Conservation (phyloP, 148 eudicot species). For the Spergularia marina region DNA sequence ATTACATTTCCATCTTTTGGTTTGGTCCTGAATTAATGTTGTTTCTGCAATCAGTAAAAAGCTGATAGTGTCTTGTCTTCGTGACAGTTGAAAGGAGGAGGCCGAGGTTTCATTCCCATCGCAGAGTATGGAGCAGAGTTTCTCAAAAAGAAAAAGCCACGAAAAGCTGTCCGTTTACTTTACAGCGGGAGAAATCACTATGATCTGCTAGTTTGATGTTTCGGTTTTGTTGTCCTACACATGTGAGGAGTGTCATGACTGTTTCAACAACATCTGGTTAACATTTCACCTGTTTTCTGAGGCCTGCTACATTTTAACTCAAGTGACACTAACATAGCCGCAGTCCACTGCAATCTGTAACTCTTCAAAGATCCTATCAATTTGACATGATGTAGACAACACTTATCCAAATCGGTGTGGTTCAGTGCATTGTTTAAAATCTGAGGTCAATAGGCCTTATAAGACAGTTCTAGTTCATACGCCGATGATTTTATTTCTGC, state of each 20-base stretch:
- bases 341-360: not conserved
- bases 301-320: no score
- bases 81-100: slow-evolving; percentile 60
- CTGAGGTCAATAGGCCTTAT: no score
- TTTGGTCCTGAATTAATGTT: not conserved
- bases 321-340: not conserved
- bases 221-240: not conserved
- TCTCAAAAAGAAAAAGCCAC: slow-evolving; percentile 45
- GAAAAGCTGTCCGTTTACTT: slow-evolving; percentile 60
- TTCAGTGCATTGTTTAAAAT: no score
- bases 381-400: no score
- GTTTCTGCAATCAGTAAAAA: not conserved
- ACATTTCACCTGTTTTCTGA: not conserved
- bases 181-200: slow-evolving; percentile 85
- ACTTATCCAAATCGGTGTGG: no score
- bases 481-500: no score
- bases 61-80: not conserved
- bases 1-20: not conserved
- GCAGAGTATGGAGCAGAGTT: slow-evolving; percentile 73
- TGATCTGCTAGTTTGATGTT: slow-evolving; percentile 58
- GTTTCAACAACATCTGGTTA: not conserved
- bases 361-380: no score
- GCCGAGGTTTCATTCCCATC: slow-evolving; percentile 71
- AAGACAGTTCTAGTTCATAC: no score
- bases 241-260: not conserved